phyloP scores from a whole-genome alignment of 140 eudicot species.

The Artemisia princeps region DNA sequence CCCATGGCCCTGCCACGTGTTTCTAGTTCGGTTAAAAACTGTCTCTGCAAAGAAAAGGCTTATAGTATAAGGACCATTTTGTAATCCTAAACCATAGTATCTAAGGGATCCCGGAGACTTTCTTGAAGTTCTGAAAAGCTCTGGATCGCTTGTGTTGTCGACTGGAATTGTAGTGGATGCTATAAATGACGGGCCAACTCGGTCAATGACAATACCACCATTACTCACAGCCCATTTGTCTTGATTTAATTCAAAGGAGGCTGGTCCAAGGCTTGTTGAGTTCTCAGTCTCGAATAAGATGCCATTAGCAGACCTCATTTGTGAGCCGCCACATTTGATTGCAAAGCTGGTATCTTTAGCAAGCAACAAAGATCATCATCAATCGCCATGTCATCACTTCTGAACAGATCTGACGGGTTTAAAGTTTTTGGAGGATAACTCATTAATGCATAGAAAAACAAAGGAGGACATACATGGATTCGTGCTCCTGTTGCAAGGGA shows the following conservation, averaged over 20 bases:
- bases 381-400: conserved; percentile 25
- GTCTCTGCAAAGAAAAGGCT: conserved; percentile 40
- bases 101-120: conserved; percentile 46
- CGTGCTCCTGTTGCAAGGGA: conserved; percentile 36
- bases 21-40: conserved; percentile 26
- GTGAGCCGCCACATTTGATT: conserved; percentile 48
- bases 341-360: conserved; percentile 38
- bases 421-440: conserved; percentile 6
- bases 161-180: conserved; percentile 24
- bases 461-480: conserved; percentile 33
- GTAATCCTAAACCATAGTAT: conserved; percentile 44
- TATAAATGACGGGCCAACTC: conserved; percentile 31
- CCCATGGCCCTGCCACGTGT: conserved; percentile 30
- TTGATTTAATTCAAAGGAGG: conserved; percentile 21
- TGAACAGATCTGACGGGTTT: conserved; percentile 14
- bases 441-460: background rate
- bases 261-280: conserved; percentile 36
- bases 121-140: conserved; percentile 38
- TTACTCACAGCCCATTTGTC: conserved; percentile 43
- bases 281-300: conserved; percentile 39
- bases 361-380: conserved; percentile 21
- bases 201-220: conserved; percentile 37
- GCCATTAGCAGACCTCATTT: conserved; percentile 25
- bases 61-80: conserved; percentile 36
- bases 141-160: conserved; percentile 32